These are phyloP conservation scores for Pestalotiopsis sp. DNA, from an alignment of 2,329 filamentous ascomycete genomes.

Conservation along the genomic window DNA sequence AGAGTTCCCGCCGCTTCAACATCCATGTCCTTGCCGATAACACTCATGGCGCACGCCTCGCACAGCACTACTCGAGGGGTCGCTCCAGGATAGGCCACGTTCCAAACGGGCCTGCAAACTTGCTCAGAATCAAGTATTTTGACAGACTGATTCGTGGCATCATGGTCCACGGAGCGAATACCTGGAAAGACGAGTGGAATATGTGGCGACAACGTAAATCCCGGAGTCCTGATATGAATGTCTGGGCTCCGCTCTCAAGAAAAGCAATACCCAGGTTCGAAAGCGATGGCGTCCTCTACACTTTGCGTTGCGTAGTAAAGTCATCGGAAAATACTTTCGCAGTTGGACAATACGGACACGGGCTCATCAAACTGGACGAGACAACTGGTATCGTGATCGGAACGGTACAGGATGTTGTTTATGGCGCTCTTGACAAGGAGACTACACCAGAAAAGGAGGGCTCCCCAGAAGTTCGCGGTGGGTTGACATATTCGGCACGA, in stretches of 20 bases:
- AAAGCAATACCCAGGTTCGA: neutral
- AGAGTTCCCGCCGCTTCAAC: slow-evolving; percentile 48
- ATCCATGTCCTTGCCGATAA: slow-evolving; percentile 57
- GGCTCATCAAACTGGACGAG: neutral
- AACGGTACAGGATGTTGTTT: neutral
- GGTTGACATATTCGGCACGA: too few relatives aligned
- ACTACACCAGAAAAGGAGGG: neutral
- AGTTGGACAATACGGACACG: neutral
- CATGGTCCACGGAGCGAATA: neutral
- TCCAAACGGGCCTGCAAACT: neutral
- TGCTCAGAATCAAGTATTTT: neutral
- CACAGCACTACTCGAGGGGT: slow-evolving; percentile 45
- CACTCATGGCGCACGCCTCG: slow-evolving; percentile 48
- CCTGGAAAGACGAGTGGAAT: neutral
- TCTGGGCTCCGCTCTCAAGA: neutral
- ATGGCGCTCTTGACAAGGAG: neutral
- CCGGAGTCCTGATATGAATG: neutral
- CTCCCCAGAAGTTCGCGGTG: too few relatives aligned
- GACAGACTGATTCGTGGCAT: neutral
- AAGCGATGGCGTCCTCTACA: neutral
- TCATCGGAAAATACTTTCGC: neutral
- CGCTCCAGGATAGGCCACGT: neutral
- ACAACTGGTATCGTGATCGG: neutral
- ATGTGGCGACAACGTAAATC: neutral
- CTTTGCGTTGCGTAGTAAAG: neutral